Base-by-base conservation (phyloP, 345 rosid species). In the Citrus inodora region DNA sequence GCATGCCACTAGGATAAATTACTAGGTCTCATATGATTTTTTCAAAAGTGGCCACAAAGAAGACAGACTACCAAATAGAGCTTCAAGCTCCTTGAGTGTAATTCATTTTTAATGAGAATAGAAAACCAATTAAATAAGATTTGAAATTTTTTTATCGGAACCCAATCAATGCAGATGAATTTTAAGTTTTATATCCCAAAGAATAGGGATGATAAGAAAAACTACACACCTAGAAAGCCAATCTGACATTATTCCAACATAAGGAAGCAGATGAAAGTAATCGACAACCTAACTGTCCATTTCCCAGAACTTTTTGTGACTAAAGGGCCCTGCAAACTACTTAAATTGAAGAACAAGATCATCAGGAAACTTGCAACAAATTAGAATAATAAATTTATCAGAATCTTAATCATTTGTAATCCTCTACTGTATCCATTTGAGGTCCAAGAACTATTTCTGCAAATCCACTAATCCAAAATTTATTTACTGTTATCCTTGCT, bases 221-320 rank as follows among this genome's bases (percentile, higher is more conserved):
- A 24, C 51, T 28, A 70, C 63, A 69, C 67, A 89, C 95, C 95
- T 86, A 48, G 87, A 85, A 78, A 80, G 60, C 87, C 93, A 88
- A 30, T 85, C 84, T 53, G 77, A 79, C 61, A 91, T 62, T 62
- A 88, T 81, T 40, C 51, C 78, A 59, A 86, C 85, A 78, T 77
- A 91, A 61, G 92, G 91, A 78, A 91, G 90, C 81, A 91, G 30
- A 77, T 84, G 92, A 70, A 88, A 89, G 77, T 89, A 85, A 69
- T 87, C 90, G 14, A 88, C 86, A 46, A 14, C 85, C n/a, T 87
- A 14, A 71, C 53, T 27, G 64, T 27, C 92, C 95, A 89, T 7
- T 58, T 67, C 19, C 77, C 73, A 27, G 80, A 79, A 80, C 22
- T 68, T 76, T 65, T 82, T 60, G 35, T 82, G 25, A 91, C 67